Evolutionary conservation across 2,329 filamentous ascomycete species (phyloP).

Genomic region (Alternaria tenuissima): DNA sequence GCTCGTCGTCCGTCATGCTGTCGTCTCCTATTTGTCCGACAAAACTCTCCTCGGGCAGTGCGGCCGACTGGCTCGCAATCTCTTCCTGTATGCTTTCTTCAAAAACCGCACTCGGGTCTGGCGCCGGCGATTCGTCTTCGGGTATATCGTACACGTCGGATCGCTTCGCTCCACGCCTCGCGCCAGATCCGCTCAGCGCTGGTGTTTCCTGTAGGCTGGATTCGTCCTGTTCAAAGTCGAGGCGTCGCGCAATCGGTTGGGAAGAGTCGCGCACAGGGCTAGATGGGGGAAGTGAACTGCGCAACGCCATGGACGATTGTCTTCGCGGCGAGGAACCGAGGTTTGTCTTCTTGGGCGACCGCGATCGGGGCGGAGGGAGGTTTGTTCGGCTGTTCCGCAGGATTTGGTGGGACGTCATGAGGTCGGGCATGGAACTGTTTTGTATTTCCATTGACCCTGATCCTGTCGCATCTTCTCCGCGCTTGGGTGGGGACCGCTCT

Average conservation of each 20-base stretch:
- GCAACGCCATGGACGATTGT: constrained; percentile 65
- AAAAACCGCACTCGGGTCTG: constrained; percentile 33
- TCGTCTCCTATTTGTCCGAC: constrained; percentile 42
- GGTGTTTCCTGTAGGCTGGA: constrained; percentile 44
- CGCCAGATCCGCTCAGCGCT: constrained; percentile 45
- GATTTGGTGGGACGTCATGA: constrained; percentile 55
- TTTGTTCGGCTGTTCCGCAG: constrained; percentile 55
- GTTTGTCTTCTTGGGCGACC: constrained; percentile 70
- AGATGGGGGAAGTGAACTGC: constrained; percentile 54
- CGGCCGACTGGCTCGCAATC: constrained; percentile 35
- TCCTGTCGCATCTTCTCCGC: constrained; percentile 55
- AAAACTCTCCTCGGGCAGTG: constrained; percentile 40
- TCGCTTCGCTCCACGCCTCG: constrained; percentile 39
- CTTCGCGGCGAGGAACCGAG: constrained; percentile 67
- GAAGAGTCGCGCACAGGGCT: constrained; percentile 44
- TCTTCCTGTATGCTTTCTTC: constrained; percentile 48
- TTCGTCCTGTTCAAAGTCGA: constrained; percentile 63
- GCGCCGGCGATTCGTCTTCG: constrained; percentile 40
- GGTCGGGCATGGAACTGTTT: constrained; percentile 64
- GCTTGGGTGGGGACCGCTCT: constrained; percentile 64
- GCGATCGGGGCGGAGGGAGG: constrained; percentile 61
- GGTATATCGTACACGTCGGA: constrained; percentile 44
- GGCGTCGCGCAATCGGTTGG: constrained; percentile 59
- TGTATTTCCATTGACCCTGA: constrained; percentile 70
- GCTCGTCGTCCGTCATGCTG: constrained; percentile 28